phyloP scores from a whole-genome alignment of 371 early-diverging fungal species.

The Rhizopus microsporus region DNA sequence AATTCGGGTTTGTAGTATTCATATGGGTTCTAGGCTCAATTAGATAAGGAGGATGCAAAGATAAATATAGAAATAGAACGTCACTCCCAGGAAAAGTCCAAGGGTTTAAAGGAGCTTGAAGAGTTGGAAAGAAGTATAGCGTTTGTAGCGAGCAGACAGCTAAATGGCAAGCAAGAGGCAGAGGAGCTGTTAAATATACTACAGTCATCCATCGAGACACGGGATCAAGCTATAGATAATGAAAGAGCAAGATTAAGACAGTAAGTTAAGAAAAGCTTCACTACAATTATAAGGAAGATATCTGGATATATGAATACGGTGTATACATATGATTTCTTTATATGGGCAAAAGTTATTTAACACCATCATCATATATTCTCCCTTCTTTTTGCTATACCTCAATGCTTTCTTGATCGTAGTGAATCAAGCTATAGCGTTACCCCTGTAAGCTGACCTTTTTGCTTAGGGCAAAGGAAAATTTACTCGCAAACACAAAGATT shows the following conservation, averaged over 20 bases:
- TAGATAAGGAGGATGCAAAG: constrained; percentile 2
- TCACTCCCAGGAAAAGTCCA: not conserved
- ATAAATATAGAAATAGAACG: not conserved
- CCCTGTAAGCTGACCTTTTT: not conserved
- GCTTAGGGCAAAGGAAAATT: not conserved
- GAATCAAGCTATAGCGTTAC: too few relatives aligned
- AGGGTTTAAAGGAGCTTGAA: not conserved
- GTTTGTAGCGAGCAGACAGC: not conserved
- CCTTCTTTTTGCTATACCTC: not conserved
- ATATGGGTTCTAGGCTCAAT: not conserved
- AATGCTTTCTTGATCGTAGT: too few relatives aligned
- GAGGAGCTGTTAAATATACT: not conserved
- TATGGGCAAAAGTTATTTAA: too few relatives aligned
- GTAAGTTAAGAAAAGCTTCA: not conserved
- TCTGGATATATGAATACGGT: too few relatives aligned
- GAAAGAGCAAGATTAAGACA: not conserved
- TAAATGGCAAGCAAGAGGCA: not conserved
- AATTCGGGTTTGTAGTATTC: not conserved
- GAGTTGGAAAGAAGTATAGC: not conserved
- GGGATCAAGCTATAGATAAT: not conserved
- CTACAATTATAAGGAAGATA: too few relatives aligned
- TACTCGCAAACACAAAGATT: not conserved
- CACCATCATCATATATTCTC: not conserved
- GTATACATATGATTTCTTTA: too few relatives aligned
- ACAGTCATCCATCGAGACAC: not conserved